These are phyloP conservation scores for Trametes gibbosa DNA, from an alignment of 768 basidiomycete genomes.

Conservation along the genomic window DNA sequence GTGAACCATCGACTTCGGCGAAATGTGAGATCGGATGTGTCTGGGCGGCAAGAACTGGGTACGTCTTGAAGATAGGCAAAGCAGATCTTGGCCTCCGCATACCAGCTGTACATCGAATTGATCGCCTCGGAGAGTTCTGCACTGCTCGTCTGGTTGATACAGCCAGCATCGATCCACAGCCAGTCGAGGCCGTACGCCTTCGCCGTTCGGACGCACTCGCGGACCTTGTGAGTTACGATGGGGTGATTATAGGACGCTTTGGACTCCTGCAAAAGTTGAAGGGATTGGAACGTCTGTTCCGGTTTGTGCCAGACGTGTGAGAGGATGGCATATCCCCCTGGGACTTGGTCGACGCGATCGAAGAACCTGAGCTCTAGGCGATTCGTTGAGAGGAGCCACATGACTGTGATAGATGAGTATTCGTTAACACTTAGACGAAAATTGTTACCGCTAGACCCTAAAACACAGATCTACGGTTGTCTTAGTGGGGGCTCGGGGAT, in stretches of 20 bases:
- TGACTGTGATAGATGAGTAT: neutral
- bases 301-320: constrained; percentile 3
- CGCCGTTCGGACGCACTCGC: neutral
- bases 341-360: neutral
- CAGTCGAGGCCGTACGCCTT: neutral
- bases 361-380: neutral
- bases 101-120: neutral
- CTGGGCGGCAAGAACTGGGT: neutral
- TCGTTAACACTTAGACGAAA: no score
- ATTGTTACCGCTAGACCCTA: no score
- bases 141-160: neutral
- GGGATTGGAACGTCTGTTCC: constrained; percentile 1
- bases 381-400: constrained; percentile 6
- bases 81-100: neutral
- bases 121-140: neutral
- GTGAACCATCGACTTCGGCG: neutral
- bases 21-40: neutral
- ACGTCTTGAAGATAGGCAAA: constrained; percentile 1
- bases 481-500: no score
- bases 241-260: neutral
- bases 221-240: neutral
- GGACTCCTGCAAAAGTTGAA: neutral
- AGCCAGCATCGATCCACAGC: neutral
- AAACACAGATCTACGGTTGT: no score
- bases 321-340: constrained; percentile 5